Evolutionary conservation across 1,284 basidiomycete species (phyloP).

Genomic region (Ustilago bromivora): DNA sequence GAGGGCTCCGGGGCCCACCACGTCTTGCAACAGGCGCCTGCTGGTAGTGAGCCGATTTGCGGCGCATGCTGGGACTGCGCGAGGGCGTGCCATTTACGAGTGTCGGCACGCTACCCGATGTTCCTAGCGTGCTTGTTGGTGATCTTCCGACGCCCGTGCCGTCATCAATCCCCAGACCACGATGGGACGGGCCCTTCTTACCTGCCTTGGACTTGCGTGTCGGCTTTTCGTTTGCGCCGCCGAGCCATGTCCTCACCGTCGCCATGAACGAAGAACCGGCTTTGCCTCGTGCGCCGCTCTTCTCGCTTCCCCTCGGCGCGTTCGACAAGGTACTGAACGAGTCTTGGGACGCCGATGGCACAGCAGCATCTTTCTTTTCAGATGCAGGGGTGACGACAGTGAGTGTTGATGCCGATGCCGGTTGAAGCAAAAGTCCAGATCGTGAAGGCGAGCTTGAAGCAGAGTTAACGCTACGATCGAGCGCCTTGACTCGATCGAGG

Average conservation of each 20-base stretch:
- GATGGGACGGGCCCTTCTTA: slow-evolving; percentile 76
- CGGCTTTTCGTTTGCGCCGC: slow-evolving; percentile 79
- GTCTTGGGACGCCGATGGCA: slow-evolving; percentile 52
- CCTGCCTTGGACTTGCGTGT: slow-evolving; percentile 80
- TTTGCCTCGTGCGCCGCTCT: slow-evolving; percentile 33
- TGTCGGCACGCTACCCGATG: slow-evolving; percentile 23
- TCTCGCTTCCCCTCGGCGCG: slow-evolving; percentile 46
- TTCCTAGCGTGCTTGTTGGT: slow-evolving; percentile 21
- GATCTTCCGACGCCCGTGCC: slow-evolving; percentile 16
- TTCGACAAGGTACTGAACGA: slow-evolving; percentile 57
- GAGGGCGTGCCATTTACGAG: slow-evolving; percentile 24
- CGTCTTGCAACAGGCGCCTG: slow-evolving; percentile 26
- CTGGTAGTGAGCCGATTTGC: slow-evolving; percentile 34
- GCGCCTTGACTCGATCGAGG: slow-evolving; percentile 43
- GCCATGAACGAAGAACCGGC: slow-evolving; percentile 56
- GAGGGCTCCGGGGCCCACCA: slow-evolving; percentile 41
- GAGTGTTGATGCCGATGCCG: slow-evolving; percentile 1
- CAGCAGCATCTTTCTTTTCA: slow-evolving; percentile 18
- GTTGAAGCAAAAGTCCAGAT: slow-evolving; percentile 1
- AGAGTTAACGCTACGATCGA: slow-evolving; percentile 35
- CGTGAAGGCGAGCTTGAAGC: slow-evolving; percentile 26
- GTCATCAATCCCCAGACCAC: slow-evolving; percentile 33
- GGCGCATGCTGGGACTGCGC: slow-evolving; percentile 32
- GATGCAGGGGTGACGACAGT: not conserved
- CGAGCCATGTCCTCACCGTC: slow-evolving; percentile 84